Percentiles rank a stretch among this genome's conserved stretches.
phyloP scores from a whole-genome alignment of 2,329 filamentous ascomycete genomes.

The Calcarisporium arbuscula region DNA sequence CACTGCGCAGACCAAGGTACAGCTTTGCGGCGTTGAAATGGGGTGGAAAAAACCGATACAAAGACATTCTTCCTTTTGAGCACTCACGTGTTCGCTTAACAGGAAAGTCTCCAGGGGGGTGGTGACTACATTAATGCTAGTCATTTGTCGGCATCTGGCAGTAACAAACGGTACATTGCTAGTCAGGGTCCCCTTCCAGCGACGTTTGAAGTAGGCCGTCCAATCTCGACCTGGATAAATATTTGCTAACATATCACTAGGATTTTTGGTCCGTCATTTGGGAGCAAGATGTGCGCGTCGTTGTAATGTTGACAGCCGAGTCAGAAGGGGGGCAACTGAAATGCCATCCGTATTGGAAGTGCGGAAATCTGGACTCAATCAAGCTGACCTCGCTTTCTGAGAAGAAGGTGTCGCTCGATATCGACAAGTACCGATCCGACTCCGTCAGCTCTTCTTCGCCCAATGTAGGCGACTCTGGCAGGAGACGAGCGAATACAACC shows the following conservation, averaged over 20 bases:
- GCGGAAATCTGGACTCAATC: conserved; percentile 69
- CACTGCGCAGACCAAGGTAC: conserved; percentile 38
- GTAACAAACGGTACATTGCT: conserved; percentile 90
- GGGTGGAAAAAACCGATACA: conserved; percentile 94
- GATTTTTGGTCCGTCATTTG: conserved; percentile 98
- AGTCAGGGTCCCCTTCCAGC: conserved; percentile 89
- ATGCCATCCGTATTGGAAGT: conserved; percentile 89
- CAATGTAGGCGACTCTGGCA: conserved; percentile 31
- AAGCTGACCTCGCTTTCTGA: conserved; percentile 73
- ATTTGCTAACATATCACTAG: conserved; percentile 38
- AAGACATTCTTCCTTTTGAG: conserved; percentile 95
- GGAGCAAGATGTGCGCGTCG: conserved; percentile 91
- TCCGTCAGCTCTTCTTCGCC: conserved; percentile 21
- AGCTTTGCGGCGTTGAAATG: conserved; percentile 89
- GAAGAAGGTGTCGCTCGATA: conserved; percentile 72
- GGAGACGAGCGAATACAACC: conserved; percentile 49
- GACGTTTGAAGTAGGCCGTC: conserved; percentile 74
- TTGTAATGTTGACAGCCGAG: conserved; percentile 95
- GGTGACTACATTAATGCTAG: conserved; percentile 98
- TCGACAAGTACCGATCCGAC: conserved; percentile 44
- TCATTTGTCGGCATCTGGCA: conserved; percentile 70
- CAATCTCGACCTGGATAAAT: background rate
- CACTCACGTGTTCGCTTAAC: conserved; percentile 80
- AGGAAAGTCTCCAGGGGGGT: conserved; percentile 56
- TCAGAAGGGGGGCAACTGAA: conserved; percentile 90